These are phyloP conservation scores for Lophium mytilinum DNA, from an alignment of 495 filamentous ascomycete species.

Conservation along the genomic window DNA sequence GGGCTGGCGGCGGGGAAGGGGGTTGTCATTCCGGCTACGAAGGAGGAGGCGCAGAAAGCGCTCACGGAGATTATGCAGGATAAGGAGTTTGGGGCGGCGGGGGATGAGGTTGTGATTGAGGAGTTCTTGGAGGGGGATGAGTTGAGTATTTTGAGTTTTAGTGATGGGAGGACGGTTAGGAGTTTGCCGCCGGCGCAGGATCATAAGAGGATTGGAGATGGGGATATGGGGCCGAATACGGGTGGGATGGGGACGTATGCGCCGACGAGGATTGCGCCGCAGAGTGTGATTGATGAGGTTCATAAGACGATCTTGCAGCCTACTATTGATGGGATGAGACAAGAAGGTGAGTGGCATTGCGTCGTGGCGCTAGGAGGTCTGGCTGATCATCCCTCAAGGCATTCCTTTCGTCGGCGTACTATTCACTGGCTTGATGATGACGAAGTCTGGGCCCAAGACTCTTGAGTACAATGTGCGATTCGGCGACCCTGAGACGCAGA, in stretches of 20 bases:
- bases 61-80: conserved; percentile 86
- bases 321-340: conserved; percentile 80
- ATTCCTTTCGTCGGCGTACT: conserved; percentile 77
- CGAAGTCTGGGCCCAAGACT: conserved; percentile 72
- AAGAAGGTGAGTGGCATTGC: conserved; percentile 49
- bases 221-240: conserved; percentile 87
- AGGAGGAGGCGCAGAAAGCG: conserved; percentile 72
- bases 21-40: conserved; percentile 73
- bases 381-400: conserved; percentile 25
- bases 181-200: conserved; percentile 91
- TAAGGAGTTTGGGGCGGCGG: conserved; percentile 78
- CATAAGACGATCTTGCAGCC: conserved; percentile 79
- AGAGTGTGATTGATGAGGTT: conserved; percentile 64
- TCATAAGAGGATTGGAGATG: conserved; percentile 89
- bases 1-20: conserved; percentile 88
- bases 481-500: conserved; percentile 94
- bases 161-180: conserved; percentile 77
- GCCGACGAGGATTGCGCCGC: conserved; percentile 66
- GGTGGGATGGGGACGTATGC: conserved; percentile 98
- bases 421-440: conserved; percentile 97
- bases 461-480: conserved; percentile 97
- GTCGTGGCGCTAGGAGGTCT: not conserved
- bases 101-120: conserved; percentile 91
- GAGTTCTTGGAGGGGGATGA: conserved; percentile 91
- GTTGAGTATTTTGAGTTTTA: conserved; percentile 82